Conservation (phyloP, 139 green algal genomes). For the Trebouxia sp. region DNA sequence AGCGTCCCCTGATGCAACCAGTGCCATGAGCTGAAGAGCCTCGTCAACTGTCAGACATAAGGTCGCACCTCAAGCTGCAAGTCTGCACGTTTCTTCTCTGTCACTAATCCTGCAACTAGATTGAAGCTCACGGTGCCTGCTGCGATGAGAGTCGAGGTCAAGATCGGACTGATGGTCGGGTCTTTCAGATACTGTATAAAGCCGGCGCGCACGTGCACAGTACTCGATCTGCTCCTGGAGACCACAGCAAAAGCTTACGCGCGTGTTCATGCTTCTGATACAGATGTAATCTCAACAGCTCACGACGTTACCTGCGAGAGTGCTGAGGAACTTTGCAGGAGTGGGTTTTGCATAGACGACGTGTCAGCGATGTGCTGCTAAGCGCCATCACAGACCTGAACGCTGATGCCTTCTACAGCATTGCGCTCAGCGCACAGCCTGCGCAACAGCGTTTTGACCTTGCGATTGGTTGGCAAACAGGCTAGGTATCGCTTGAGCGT, state of each 20-base stretch:
- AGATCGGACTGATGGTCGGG: slow-evolving; percentile 42
- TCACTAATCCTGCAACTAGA: slow-evolving; percentile 54
- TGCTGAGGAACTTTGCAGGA: too few species aligned
- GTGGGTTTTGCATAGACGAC: too few species aligned
- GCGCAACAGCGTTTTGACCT: too few species aligned
- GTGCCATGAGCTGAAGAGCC: neutral
- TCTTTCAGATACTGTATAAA: slow-evolving; percentile 4
- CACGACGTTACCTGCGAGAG: too few species aligned
- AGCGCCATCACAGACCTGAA: too few species aligned
- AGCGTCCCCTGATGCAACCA: neutral
- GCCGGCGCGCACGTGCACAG: neutral
- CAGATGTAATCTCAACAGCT: too few species aligned
- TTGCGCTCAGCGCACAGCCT: too few species aligned
- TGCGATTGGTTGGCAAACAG: too few species aligned
- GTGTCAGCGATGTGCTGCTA: too few species aligned
- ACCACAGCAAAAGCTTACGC: neutral
- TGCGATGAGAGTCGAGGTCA: slow-evolving; percentile 56
- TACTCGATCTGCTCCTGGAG: neutral
- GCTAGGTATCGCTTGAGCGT: too few species aligned
- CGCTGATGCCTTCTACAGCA: too few species aligned
- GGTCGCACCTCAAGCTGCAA: slow-evolving; percentile 40
- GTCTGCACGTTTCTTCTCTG: slow-evolving; percentile 56
- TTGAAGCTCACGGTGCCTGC: slow-evolving; percentile 52
- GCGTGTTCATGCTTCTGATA: neutral
- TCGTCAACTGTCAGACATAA: neutral